A percentile compares a stretch with the other conserved stretches of the same genome.
phyloP scores from a whole-genome alignment of 2,329 filamentous ascomycete species.

The Stagonosporopsis tanaceti region DNA sequence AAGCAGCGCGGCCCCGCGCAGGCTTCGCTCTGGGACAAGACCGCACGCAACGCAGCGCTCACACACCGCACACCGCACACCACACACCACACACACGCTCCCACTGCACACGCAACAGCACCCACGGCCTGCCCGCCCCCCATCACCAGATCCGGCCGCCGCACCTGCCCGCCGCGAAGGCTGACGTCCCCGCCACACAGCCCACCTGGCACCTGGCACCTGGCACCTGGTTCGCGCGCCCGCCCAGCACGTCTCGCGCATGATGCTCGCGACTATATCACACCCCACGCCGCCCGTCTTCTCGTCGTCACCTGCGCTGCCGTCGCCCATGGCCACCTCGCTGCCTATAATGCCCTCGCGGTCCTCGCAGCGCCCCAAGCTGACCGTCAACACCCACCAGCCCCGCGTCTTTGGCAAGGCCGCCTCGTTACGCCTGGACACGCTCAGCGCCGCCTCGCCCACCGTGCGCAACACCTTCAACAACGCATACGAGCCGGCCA shows the following conservation, averaged over 20 bases:
- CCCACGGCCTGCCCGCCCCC: neutral
- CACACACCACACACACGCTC: neutral
- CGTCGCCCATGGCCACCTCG: conserved; percentile 53
- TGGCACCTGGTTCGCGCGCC: conserved; percentile 9
- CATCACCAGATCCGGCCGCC: conserved; percentile 20
- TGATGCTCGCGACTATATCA: conserved; percentile 50
- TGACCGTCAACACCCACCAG: conserved; percentile 66
- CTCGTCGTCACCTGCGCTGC: conserved; percentile 40
- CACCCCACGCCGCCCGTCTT: conserved; percentile 40
- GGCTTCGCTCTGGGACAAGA: neutral
- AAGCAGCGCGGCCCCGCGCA: conserved; percentile 20
- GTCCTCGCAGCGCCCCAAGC: conserved; percentile 60
- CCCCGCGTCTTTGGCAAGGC: conserved; percentile 61
- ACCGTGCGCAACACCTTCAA: conserved; percentile 68
- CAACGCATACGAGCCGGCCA: conserved; percentile 62
- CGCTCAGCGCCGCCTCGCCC: conserved; percentile 65
- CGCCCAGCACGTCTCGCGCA: conserved; percentile 27
- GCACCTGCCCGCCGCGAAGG: conserved; percentile 18
- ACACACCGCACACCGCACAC: neutral
- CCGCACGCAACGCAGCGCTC: neutral
- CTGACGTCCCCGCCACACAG: conserved; percentile 20
- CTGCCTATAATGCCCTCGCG: conserved; percentile 54
- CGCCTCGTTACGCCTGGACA: conserved; percentile 61
- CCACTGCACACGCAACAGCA: too few species aligned
- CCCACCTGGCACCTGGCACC: conserved; percentile 17